Evolutionary conservation across 1,284 basidiomycete species (phyloP).

Genomic region (Ustilago vetiveriae): DNA sequence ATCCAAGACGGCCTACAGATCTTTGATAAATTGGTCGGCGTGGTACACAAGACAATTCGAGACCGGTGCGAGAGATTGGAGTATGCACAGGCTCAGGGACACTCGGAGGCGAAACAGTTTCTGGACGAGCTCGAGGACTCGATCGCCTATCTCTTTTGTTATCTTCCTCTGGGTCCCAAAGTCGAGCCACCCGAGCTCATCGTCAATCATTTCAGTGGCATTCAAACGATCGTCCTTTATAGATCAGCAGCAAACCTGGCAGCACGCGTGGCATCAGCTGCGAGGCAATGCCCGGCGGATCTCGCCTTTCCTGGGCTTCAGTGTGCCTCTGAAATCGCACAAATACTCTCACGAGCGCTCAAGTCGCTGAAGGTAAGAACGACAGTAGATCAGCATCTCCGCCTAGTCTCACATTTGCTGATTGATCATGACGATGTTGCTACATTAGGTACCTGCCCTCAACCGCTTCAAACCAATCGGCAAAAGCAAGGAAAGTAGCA

Average conservation of each 20-base stretch:
- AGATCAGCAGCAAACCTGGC: conserved; percentile 25
- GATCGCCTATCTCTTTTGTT: conserved; percentile 12
- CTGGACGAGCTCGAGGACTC: conserved; percentile 14
- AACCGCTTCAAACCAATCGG: too few relatives aligned
- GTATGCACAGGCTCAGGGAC: neutral
- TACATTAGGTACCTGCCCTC: too few relatives aligned
- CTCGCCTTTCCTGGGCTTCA: conserved; percentile 6
- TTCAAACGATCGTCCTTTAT: conserved; percentile 12
- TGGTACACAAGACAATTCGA: neutral
- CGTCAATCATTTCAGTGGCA: conserved; percentile 10
- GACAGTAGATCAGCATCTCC: too few relatives aligned
- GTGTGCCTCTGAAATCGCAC: neutral
- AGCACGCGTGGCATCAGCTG: conserved; percentile 9
- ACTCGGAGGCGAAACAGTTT: conserved; percentile 6
- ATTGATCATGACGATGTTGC: too few relatives aligned
- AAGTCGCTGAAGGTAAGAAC: too few relatives aligned
- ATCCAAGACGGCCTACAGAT: conserved; percentile 4
- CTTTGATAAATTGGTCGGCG: conserved; percentile 6
- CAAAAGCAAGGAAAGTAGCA: too few relatives aligned
- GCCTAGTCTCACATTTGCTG: too few relatives aligned
- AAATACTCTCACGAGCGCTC: conserved; percentile 4
- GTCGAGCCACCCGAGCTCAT: neutral
- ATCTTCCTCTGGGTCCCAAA: neutral
- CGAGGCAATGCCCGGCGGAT: conserved; percentile 1
- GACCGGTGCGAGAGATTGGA: neutral